Evolutionary conservation across 257 asterid genomes (phyloP).

Genomic region (Catharanthus roseus): DNA sequence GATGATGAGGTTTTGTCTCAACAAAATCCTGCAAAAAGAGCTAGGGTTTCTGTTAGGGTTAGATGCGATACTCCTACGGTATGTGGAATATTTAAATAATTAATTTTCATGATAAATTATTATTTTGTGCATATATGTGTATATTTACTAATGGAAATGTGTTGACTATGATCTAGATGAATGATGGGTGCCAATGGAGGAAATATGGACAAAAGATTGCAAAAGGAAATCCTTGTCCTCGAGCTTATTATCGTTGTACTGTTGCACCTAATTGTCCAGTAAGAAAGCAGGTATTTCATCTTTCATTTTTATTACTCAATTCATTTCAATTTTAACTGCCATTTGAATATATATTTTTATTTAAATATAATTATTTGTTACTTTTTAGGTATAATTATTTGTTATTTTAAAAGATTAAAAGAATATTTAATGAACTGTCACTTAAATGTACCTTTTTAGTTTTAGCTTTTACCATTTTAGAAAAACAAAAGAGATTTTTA

Average conservation of each 20-base stretch:
- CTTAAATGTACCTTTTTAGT: no score
- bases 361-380: no score
- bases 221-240: constrained; percentile 95
- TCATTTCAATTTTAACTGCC: no score
- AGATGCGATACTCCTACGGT: constrained; percentile 94
- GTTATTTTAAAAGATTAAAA: no score
- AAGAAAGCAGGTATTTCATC: constrained; percentile 60
- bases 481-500: no score
- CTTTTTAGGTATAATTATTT: no score
- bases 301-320: neutral
- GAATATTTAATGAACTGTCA: no score
- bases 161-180: constrained; percentile 41
- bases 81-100: constrained; percentile 5
- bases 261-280: constrained; percentile 88
- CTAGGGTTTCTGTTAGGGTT: constrained; percentile 92
- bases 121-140: neutral
- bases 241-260: constrained; percentile 95
- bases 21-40: constrained; percentile 74
- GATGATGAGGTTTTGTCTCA: constrained; percentile 49
- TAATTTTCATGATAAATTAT: neutral
- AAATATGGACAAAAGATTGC: constrained; percentile 94
- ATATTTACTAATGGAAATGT: neutral
- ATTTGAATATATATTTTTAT: no score
- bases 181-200: constrained; percentile 98
- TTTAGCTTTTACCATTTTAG: no score